These are phyloP conservation scores for Pachysandra terminalis DNA, from an alignment of 164 flowering plant species.

Conservation along the genomic window DNA sequence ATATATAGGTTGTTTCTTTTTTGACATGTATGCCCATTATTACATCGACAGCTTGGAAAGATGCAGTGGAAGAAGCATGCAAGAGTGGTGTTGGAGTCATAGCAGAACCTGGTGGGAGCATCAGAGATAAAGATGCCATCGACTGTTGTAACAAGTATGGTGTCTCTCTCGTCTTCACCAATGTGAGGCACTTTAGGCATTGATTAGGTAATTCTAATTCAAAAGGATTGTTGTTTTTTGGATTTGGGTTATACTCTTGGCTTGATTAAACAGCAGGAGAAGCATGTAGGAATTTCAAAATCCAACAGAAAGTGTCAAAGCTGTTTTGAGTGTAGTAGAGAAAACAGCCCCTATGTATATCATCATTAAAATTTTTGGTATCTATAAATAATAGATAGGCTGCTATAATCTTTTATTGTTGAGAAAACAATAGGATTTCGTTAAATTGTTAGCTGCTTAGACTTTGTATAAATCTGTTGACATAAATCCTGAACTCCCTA, in stretches of 20 bases:
- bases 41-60: slow-evolving; percentile 79
- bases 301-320: too few relatives aligned
- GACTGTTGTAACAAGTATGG: slow-evolving; percentile 94
- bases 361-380: background rate
- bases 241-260: too few relatives aligned
- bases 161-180: slow-evolving; percentile 79
- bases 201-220: slow-evolving; percentile 20
- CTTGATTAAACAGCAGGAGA: background rate
- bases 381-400: background rate
- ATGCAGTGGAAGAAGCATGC: slow-evolving; percentile 98
- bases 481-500: too few relatives aligned
- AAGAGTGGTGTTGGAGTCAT: slow-evolving; percentile 66
- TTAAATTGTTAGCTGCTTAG: too few relatives aligned
- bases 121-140: slow-evolving; percentile 83
- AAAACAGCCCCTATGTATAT: too few relatives aligned
- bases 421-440: too few relatives aligned
- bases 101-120: slow-evolving; percentile 96
- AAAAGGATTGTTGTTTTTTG: too few relatives aligned
- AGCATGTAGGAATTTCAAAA: too few relatives aligned
- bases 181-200: slow-evolving; percentile 91
- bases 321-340: too few relatives aligned
- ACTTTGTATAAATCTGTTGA: too few relatives aligned
- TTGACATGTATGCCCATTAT: background rate
- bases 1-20: background rate
- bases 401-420: too few relatives aligned